phyloP scores from a whole-genome alignment of 352 stramenopile species.

The Pythium dissotocum region DNA sequence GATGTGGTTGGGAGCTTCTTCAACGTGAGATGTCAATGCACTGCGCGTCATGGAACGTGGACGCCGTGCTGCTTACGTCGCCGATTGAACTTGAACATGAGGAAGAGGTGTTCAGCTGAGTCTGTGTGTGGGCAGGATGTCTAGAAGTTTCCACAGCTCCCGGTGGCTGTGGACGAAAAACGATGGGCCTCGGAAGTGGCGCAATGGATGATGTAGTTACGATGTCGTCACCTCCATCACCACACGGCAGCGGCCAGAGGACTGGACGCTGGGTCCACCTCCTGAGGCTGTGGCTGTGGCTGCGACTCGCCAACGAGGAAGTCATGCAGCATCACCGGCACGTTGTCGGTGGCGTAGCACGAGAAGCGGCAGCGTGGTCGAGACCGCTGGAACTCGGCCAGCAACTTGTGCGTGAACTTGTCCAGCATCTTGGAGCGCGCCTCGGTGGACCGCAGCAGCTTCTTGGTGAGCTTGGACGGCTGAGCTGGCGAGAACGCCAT shows the following conservation, averaged over 20 bases:
- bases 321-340: conserved; percentile 40
- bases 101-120: not conserved
- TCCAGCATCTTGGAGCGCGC: conserved; percentile 45
- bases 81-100: conserved; percentile 1
- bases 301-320: conserved; percentile 18
- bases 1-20: not conserved
- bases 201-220: not conserved
- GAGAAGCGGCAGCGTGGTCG: conserved; percentile 44
- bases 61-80: not conserved
- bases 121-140: not conserved
- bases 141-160: not conserved
- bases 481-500: conserved; percentile 53
- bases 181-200: not conserved
- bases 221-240: not conserved
- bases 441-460: conserved; percentile 23
- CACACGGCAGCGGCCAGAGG: not conserved
- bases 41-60: conserved; percentile 1
- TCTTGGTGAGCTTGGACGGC: conserved; percentile 44
- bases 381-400: conserved; percentile 47
- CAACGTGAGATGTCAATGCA: not conserved
- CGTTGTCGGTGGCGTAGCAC: conserved; percentile 46
- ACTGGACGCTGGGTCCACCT: conserved; percentile 7
- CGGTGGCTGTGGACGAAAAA: not conserved
- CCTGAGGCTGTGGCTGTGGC: not conserved
- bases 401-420: conserved; percentile 48